Evolutionary conservation across 768 basidiomycete species (phyloP).

Genomic region (Albatrellus ellisii): DNA sequence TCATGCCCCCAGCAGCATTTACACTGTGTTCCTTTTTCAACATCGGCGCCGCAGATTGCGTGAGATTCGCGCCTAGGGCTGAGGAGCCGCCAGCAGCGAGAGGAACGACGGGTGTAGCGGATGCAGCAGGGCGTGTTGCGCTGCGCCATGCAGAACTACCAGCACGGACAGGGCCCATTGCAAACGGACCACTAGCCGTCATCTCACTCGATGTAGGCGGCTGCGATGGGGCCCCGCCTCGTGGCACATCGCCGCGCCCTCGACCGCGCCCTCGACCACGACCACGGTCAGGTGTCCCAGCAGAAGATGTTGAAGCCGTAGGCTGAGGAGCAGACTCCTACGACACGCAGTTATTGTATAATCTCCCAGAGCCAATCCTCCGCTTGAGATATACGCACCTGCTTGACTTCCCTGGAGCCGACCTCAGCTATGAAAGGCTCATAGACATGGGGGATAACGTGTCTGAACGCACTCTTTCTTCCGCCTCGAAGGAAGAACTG

Average conservation of each 20-base stretch:
- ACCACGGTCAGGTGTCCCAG: conserved; percentile 38
- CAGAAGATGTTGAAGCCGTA: conserved; percentile 21
- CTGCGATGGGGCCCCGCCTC: conserved; percentile 24
- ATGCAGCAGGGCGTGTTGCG: conserved; percentile 42
- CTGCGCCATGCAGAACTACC: conserved; percentile 41
- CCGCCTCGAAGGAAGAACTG: conserved; percentile 59
- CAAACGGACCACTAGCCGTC: conserved; percentile 81
- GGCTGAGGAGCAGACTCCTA: conserved; percentile 35
- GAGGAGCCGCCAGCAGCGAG: conserved; percentile 24
- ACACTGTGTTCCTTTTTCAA: conserved; percentile 25
- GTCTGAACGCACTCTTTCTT: conserved; percentile 58
- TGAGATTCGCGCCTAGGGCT: conserved; percentile 34
- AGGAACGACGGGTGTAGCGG: conserved; percentile 37
- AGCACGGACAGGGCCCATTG: conserved; percentile 68
- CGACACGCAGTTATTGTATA: conserved; percentile 1
- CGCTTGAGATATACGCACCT: conserved; percentile 20
- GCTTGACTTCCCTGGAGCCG: conserved; percentile 43
- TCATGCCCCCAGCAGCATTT: too few relatives aligned
- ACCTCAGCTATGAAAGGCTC: neutral
- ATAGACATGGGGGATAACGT: neutral
- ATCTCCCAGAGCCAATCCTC: too few relatives aligned
- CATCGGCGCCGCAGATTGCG: conserved; percentile 35
- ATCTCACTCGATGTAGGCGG: conserved; percentile 52
- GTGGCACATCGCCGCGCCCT: conserved; percentile 30
- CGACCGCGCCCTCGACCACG: conserved; percentile 25